Conservation (phyloP, 2,329 filamentous ascomycete species). For the Pseudomassariella vexata region DNA sequence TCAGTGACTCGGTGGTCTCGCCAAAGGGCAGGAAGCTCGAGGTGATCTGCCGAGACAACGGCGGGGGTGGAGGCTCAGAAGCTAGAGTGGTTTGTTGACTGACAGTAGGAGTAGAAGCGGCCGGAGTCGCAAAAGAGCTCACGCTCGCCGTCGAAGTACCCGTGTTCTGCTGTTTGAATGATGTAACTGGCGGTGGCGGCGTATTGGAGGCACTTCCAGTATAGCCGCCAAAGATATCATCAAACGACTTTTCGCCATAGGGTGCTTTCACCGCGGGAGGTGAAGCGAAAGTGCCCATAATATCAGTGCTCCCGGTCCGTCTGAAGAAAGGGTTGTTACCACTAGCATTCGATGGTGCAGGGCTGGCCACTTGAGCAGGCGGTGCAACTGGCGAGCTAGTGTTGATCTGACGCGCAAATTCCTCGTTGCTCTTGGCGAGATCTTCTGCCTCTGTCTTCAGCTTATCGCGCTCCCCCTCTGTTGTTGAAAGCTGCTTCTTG, state of each 20-base stretch:
- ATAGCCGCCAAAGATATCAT: conserved; percentile 78
- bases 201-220: conserved; percentile 34
- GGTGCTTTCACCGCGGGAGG: conserved; percentile 35
- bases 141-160: conserved; percentile 49
- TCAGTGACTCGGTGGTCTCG: conserved; percentile 60
- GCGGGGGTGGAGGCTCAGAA: conserved; percentile 56
- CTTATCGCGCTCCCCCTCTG: conserved; percentile 83
- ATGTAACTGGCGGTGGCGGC: conserved; percentile 41
- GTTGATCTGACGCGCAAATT: conserved; percentile 46
- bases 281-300: conserved; percentile 48
- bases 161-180: conserved; percentile 58
- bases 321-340: conserved; percentile 96
- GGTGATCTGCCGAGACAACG: conserved; percentile 71
- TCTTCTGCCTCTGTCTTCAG: conserved; percentile 73
- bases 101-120: conserved; percentile 58
- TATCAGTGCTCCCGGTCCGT: conserved; percentile 55
- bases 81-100: conserved; percentile 54
- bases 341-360: conserved; percentile 61
- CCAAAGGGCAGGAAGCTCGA: conserved; percentile 70
- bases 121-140: conserved; percentile 46
- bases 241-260: conserved; percentile 65
- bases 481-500: conserved; percentile 91
- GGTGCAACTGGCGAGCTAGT: conserved; percentile 40
- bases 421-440: conserved; percentile 57
- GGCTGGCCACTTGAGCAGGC: conserved; percentile 57